phyloP scores from a whole-genome alignment of 495 filamentous ascomycete species.

The Penicilliopsis zonata region DNA sequence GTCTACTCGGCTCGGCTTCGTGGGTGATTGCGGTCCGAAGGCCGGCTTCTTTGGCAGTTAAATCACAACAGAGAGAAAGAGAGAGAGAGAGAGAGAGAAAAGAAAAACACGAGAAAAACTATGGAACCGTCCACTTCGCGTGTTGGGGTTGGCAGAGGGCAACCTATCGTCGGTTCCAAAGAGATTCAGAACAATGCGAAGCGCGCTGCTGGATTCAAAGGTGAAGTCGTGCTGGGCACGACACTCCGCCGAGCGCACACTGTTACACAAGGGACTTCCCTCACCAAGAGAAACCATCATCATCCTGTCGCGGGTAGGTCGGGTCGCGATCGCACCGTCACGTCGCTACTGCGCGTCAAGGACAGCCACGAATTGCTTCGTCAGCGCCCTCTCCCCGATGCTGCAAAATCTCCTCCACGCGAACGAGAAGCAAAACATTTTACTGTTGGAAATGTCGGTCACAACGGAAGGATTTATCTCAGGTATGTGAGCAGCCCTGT shows the following conservation, averaged over 20 bases:
- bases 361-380: slow-evolving; percentile 36
- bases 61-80: too few species aligned
- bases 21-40: background rate
- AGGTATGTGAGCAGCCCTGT: slow-evolving; percentile 48
- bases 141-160: background rate
- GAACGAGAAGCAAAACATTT: slow-evolving; percentile 61
- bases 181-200: background rate
- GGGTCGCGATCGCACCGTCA: slow-evolving; percentile 16
- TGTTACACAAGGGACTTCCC: slow-evolving; percentile 23
- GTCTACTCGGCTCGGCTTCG: background rate
- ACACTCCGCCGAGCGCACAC: slow-evolving; percentile 30
- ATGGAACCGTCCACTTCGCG: too few species aligned
- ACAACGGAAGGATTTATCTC: slow-evolving; percentile 87
- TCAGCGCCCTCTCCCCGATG: slow-evolving; percentile 24
- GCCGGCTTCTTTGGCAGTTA: background rate
- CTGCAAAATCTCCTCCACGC: slow-evolving; percentile 16
- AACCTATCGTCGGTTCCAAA: background rate
- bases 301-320: slow-evolving; percentile 21
- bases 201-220: background rate
- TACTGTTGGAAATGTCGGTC: slow-evolving; percentile 86
- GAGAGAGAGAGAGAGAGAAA: too few species aligned
- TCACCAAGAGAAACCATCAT: slow-evolving; percentile 20
- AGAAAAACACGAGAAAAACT: too few species aligned
- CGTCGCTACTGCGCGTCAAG: slow-evolving; percentile 30
- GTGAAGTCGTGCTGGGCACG: background rate